Conservation (phyloP, 306 rosid genomes). For the Prunus kanzakura region DNA sequence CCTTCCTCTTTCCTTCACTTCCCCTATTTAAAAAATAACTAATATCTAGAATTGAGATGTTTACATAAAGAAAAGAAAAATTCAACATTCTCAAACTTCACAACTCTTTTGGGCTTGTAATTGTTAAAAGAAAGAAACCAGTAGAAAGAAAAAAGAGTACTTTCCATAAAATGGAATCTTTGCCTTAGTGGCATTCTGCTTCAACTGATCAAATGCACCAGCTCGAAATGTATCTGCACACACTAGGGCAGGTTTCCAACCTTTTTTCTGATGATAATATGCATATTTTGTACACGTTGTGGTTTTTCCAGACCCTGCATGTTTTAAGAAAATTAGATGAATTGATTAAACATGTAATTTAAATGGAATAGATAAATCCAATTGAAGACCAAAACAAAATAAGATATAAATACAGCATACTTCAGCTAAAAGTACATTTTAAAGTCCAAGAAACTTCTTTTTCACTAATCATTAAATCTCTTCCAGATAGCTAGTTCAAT, state of each 20-base stretch:
- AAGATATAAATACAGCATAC: neutral
- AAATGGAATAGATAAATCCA: neutral
- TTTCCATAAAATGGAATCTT: constrained; percentile 97
- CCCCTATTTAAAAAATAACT: neutral
- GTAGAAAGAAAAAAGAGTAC: constrained; percentile 32
- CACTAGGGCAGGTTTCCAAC: constrained; percentile 94
- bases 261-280: constrained; percentile 76
- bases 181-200: constrained; percentile 92
- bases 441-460: neutral
- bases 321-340: constrained; percentile 6
- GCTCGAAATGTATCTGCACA: constrained; percentile 39
- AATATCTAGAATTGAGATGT: neutral
- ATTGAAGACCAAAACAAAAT: neutral
- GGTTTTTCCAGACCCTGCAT: constrained; percentile 84
- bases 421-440: neutral
- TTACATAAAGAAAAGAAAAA: neutral
- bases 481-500: neutral
- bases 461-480: neutral
- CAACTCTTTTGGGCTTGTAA: neutral
- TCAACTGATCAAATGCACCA: constrained; percentile 98
- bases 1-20: neutral
- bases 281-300: constrained; percentile 95
- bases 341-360: neutral
- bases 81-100: neutral
- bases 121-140: constrained; percentile 12